phyloP scores from a whole-genome alignment of 805 yeast species.

The Blastobotrys americana region DNA sequence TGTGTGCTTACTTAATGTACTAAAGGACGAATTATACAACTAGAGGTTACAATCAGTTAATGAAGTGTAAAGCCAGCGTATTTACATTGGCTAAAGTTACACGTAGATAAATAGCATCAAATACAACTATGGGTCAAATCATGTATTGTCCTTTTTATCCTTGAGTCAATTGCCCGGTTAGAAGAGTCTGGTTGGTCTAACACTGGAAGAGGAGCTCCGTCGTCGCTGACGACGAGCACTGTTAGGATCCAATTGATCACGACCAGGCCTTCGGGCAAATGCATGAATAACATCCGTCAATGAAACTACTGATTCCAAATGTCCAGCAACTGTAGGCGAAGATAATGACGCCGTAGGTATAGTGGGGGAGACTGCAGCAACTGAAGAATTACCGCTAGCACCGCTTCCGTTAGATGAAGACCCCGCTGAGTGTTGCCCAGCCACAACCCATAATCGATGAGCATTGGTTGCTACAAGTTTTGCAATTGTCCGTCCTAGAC shows the following conservation, averaged over 20 bases:
- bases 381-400: conserved; percentile 8
- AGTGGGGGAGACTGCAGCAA: conserved; percentile 17
- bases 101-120: too few species aligned
- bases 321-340: conserved; percentile 46
- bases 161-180: conserved; percentile 7
- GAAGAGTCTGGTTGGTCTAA: conserved; percentile 13
- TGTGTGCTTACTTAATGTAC: too few species aligned
- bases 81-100: too few species aligned
- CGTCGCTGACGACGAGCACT: conserved; percentile 86
- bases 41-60: too few species aligned
- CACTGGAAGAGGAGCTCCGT: conserved; percentile 18
- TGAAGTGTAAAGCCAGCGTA: too few species aligned
- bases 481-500: conserved; percentile 84
- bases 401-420: conserved; percentile 6
- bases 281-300: conserved; percentile 82
- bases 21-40: too few species aligned
- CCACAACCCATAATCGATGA: conserved; percentile 53
- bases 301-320: conserved; percentile 83
- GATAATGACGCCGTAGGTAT: conserved; percentile 16
- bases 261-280: conserved; percentile 69
- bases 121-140: too few species aligned
- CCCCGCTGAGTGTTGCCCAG: conserved; percentile 20
- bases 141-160: neutral
- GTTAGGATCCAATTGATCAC: conserved; percentile 63
- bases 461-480: conserved; percentile 92